phyloP scores from a whole-genome alignment of 768 basidiomycete species.

The Jaapia argillacea region DNA sequence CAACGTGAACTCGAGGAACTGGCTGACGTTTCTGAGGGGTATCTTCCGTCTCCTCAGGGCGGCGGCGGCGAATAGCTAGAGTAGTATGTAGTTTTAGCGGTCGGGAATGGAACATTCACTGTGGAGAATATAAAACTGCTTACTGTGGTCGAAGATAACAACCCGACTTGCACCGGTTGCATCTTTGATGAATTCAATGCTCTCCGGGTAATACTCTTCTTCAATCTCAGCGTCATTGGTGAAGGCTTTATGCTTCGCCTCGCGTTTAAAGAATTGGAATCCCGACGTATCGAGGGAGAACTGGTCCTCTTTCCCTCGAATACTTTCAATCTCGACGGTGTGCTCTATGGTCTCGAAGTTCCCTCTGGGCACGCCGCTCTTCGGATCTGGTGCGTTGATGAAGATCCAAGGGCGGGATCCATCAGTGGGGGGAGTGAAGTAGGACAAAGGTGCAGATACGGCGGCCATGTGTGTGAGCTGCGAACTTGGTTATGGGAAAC shows the following conservation, averaged over 20 bases:
- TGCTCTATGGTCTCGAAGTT: constrained; percentile 3
- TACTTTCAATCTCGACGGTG: constrained; percentile 6
- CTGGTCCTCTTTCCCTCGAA: constrained; percentile 18
- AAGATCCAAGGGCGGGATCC: constrained; percentile 5
- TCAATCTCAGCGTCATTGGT: constrained; percentile 27
- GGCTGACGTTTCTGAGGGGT: constrained; percentile 11
- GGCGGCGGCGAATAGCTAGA: not conserved
- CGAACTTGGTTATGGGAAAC: no score
- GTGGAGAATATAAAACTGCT: constrained; percentile 18
- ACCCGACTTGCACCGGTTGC: constrained; percentile 27
- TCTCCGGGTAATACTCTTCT: constrained; percentile 30
- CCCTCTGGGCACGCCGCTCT: not conserved
- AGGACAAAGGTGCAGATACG: constrained; percentile 4
- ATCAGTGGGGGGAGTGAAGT: constrained; percentile 7
- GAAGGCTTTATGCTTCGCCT: constrained; percentile 27
- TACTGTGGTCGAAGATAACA: constrained; percentile 36
- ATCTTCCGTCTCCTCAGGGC: not conserved
- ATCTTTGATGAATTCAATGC: constrained; percentile 29
- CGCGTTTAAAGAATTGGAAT: constrained; percentile 28
- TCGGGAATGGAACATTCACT: not conserved
- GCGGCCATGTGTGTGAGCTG: no score
- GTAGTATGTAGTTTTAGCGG: not conserved
- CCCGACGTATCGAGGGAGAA: constrained; percentile 29
- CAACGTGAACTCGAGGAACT: constrained; percentile 32
- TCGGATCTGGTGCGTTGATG: not conserved